A percentile compares a stretch with the other conserved stretches of the same genome.
phyloP scores from a whole-genome alignment of 78 protist genomes.

The Emiliania huxleyi region DNA sequence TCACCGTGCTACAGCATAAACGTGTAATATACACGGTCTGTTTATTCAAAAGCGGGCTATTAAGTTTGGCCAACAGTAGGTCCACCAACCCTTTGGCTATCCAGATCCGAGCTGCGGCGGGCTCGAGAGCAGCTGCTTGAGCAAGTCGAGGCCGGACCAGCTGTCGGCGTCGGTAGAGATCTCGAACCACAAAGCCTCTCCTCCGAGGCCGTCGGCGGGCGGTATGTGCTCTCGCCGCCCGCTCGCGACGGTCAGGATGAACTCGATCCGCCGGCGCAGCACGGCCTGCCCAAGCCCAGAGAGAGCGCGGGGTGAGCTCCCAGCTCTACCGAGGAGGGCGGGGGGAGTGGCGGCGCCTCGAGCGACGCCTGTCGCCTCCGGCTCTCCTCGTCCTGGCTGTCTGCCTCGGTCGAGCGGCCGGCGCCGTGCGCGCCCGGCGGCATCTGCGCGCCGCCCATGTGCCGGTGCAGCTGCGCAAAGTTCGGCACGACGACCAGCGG shows the following conservation, averaged over 20 bases:
- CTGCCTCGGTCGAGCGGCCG: not conserved
- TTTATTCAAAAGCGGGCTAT: too few relatives aligned
- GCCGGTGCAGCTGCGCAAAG: not conserved
- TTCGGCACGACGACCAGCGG: not conserved
- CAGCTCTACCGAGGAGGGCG: too few relatives aligned
- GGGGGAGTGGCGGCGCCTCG: too few relatives aligned
- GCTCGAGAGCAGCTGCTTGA: not conserved
- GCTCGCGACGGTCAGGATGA: not conserved
- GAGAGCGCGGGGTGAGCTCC: too few relatives aligned
- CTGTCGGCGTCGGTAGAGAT: not conserved
- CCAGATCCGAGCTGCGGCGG: not conserved
- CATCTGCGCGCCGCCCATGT: not conserved
- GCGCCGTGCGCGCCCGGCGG: not conserved
- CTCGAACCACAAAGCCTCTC: not conserved
- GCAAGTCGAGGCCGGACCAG: not conserved
- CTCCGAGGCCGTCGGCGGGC: not conserved
- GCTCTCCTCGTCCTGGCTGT: not conserved
- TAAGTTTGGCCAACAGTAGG: too few relatives aligned
- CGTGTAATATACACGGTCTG: too few relatives aligned
- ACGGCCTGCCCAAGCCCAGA: too few relatives aligned
- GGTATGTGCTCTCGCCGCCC: not conserved
- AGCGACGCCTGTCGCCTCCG: not conserved
- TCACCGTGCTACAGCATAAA: too few relatives aligned
- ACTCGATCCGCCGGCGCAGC: not conserved
- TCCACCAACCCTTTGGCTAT: too few relatives aligned